Evolutionary conservation across 163 green algal genomes (phyloP).

Genomic region (Trebouxia gelatinosa): DNA sequence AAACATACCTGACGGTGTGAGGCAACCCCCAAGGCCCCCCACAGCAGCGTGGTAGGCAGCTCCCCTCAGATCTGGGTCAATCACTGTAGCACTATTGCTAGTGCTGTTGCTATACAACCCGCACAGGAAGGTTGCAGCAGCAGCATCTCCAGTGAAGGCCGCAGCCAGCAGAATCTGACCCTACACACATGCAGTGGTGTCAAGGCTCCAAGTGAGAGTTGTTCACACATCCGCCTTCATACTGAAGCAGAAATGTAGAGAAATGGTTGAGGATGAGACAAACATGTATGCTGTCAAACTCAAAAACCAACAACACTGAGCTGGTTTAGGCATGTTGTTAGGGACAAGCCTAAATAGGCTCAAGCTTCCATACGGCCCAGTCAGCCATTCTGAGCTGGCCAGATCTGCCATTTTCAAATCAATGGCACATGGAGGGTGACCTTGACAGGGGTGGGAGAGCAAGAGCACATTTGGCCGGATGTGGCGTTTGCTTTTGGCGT

Average conservation of each 20-base stretch:
- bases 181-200: background rate
- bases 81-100: background rate
- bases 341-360: background rate
- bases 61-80: conserved; percentile 3
- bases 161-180: conserved; percentile 1
- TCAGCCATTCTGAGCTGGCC: too few species aligned
- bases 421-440: too few species aligned
- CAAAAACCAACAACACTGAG: background rate
- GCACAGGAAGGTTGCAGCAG: background rate
- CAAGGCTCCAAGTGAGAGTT: background rate
- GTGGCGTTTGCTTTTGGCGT: too few species aligned
- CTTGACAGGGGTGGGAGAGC: too few species aligned
- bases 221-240: background rate
- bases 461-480: too few species aligned
- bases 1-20: background rate
- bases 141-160: background rate
- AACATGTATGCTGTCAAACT: too few species aligned
- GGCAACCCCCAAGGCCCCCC: background rate
- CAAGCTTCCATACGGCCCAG: too few species aligned
- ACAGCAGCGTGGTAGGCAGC: conserved; percentile 15
- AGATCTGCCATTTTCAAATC: too few species aligned
- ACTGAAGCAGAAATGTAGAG: background rate
- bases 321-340: background rate
- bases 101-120: background rate
- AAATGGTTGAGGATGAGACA: too few species aligned